Conservation (phyloP, 129 eudicot species). For the Gnaphalium uliginosum region DNA sequence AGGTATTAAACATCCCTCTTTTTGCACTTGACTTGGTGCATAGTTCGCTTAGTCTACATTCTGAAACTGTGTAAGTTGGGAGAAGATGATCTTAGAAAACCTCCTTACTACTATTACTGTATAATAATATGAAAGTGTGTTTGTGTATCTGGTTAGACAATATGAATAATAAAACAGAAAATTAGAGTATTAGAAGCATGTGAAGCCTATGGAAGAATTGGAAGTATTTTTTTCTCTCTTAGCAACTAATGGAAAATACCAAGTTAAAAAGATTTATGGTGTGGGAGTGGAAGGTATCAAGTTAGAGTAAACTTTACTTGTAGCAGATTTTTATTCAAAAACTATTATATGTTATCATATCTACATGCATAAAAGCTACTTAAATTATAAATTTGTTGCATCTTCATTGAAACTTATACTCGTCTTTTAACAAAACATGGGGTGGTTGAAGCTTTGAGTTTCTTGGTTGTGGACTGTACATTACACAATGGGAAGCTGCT, state of each 20-base stretch:
- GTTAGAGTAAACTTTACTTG: neutral
- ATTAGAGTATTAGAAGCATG: neutral
- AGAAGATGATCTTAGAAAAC: neutral
- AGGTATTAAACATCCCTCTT: slow-evolving; percentile 44
- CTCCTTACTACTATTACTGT: neutral
- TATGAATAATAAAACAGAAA: no score
- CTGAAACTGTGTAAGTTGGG: neutral
- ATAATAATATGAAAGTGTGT: no score
- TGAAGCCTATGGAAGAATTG: neutral
- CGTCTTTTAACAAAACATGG: neutral
- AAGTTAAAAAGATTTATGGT: neutral
- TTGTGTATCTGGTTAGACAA: neutral
- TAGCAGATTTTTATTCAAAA: neutral
- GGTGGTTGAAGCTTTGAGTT: neutral
- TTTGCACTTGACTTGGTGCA: slow-evolving; percentile 6
- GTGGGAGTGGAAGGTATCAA: neutral
- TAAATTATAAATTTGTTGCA: neutral
- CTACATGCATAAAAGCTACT: neutral
- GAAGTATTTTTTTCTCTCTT: neutral
- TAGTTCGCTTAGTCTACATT: neutral
- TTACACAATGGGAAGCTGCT: neutral
- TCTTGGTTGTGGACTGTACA: neutral
- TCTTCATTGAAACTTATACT: neutral
- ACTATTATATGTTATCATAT: no score
- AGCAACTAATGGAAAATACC: neutral